Percentiles rank a stretch among this genome's conserved stretches.
phyloP scores from a whole-genome alignment of 352 stramenopile genomes.

The Phytophthora palmivora region DNA sequence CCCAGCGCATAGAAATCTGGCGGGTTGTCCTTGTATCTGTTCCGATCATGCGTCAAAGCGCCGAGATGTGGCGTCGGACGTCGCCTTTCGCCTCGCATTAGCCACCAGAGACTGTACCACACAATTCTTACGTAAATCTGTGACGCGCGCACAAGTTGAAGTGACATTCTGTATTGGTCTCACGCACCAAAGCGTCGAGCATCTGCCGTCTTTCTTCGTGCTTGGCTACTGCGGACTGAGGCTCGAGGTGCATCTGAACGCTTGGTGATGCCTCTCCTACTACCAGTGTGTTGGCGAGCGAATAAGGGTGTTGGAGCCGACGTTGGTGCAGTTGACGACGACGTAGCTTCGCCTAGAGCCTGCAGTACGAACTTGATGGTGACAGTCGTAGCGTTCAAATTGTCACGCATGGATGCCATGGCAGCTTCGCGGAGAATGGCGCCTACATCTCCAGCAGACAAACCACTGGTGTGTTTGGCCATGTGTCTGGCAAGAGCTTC shows the following conservation, averaged over 20 bases:
- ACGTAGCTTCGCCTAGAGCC: constrained; percentile 26
- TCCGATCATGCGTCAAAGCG: constrained; percentile 70
- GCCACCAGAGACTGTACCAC: background rate
- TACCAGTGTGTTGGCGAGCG: constrained; percentile 16
- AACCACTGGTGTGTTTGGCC: constrained; percentile 55
- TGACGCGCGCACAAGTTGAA: background rate
- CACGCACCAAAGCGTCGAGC: constrained; percentile 57
- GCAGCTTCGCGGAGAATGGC: constrained; percentile 80
- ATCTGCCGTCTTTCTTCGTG: constrained; percentile 49
- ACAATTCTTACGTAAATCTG: constrained; percentile 11
- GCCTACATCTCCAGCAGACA: constrained; percentile 65
- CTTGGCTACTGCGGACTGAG: constrained; percentile 34
- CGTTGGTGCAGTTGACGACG: constrained; percentile 12
- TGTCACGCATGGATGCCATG: constrained; percentile 74
- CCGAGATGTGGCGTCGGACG: constrained; percentile 68
- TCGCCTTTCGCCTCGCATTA: constrained; percentile 58
- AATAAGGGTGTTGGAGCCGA: constrained; percentile 26
- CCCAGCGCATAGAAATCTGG: constrained; percentile 86
- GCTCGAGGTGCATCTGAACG: constrained; percentile 14
- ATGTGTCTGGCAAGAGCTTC: constrained; percentile 57
- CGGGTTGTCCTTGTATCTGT: constrained; percentile 71
- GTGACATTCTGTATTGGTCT: constrained; percentile 1
- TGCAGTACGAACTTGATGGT: constrained; percentile 49
- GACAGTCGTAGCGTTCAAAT: constrained; percentile 54
- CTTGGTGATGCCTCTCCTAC: constrained; percentile 23